A percentile compares a stretch with the other conserved stretches of the same genome.
phyloP scores from a whole-genome alignment of 345 rosid genomes.

The Melaleuca quinquenervia region DNA sequence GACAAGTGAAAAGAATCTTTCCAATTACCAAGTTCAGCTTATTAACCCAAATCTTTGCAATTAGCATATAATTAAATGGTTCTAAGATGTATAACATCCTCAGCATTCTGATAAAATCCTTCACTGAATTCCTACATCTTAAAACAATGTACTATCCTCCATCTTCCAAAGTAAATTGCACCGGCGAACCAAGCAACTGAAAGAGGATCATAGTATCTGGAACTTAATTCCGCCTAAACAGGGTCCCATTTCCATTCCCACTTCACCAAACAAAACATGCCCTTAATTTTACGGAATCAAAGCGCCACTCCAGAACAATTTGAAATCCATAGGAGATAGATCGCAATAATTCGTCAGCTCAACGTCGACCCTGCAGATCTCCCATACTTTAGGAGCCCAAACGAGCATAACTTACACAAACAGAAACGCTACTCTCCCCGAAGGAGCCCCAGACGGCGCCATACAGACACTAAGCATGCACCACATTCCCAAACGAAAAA shows the following conservation, averaged over 20 bases:
- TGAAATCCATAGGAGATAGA: rapidly evolving
- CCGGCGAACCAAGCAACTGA: not conserved
- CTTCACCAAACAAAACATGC: not conserved
- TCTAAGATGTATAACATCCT: not conserved
- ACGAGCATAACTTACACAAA: not conserved
- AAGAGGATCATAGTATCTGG: not conserved
- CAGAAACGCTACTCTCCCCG: not conserved
- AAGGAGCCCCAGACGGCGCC: not conserved
- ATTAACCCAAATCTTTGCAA: not conserved
- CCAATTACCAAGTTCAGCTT: not conserved
- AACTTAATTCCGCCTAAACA: not conserved
- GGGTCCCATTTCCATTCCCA: not conserved
- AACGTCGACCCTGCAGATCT: not conserved
- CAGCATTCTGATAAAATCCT: not conserved
- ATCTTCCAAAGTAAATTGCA: not conserved
- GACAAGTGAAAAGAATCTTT: not conserved
- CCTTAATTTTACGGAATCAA: not conserved
- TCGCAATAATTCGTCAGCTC: not conserved
- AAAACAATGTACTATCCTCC: not conserved
- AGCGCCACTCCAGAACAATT: not conserved
- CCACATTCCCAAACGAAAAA: not conserved
- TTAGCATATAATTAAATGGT: not conserved
- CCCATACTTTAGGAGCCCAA: not conserved
- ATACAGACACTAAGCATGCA: not conserved
- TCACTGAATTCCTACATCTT: not conserved